These are phyloP conservation scores for Rugosomyces carneus DNA, from an alignment of 1,284 basidiomycete species.

Conservation along the genomic window DNA sequence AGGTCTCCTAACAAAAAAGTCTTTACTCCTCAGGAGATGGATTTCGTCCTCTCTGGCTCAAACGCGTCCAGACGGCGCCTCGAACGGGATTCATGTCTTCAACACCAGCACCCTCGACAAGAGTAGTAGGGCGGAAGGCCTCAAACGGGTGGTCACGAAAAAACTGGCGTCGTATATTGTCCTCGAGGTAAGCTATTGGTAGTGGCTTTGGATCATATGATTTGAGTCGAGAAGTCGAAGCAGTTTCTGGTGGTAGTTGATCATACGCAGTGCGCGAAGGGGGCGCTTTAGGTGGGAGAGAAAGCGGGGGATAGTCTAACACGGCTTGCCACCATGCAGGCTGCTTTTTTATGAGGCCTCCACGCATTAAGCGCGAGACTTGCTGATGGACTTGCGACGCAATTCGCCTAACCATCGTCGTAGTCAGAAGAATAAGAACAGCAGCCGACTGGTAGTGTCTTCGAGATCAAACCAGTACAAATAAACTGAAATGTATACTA, in stretches of 20 bases:
- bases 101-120: constrained; percentile 68
- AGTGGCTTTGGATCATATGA: constrained; percentile 45
- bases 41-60: constrained; percentile 78
- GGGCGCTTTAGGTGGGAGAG: constrained; percentile 73
- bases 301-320: constrained; percentile 81
- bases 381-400: constrained; percentile 87
- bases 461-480: constrained; percentile 18
- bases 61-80: constrained; percentile 65
- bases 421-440: not conserved
- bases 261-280: constrained; percentile 51
- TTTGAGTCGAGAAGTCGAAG: constrained; percentile 13
- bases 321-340: constrained; percentile 88
- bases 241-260: constrained; percentile 20
- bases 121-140: constrained; percentile 73
- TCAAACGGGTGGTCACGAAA: constrained; percentile 97
- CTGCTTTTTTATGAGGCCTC: constrained; percentile 59
- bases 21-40: constrained; percentile 89
- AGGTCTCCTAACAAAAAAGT: constrained; percentile 1
- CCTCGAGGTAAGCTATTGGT: constrained; percentile 79
- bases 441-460: constrained; percentile 4
- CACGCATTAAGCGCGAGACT: constrained; percentile 77
- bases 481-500: constrained; percentile 1
- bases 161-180: constrained; percentile 85
- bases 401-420: constrained; percentile 73
- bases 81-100: constrained; percentile 50